These are phyloP conservation scores for Pseudopithomyces maydicus DNA, from an alignment of 2,329 filamentous ascomycete species.

Conservation along the genomic window DNA sequence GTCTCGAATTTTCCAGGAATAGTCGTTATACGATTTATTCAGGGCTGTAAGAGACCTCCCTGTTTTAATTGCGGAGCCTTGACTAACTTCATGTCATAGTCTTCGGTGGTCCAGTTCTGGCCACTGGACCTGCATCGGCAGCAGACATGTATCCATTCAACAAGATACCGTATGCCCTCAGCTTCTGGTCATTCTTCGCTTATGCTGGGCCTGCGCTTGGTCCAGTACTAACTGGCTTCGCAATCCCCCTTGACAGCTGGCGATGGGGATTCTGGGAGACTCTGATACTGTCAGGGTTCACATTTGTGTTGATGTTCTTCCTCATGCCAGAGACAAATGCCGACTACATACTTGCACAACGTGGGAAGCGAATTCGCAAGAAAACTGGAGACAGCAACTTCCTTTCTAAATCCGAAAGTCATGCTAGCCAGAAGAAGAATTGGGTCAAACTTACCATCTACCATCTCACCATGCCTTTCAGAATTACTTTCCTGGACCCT, in stretches of 20 bases:
- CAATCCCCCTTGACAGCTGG: constrained; percentile 23
- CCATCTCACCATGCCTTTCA: constrained; percentile 45
- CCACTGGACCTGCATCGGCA: constrained; percentile 29
- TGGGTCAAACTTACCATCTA: constrained; percentile 9
- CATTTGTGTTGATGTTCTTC: constrained; percentile 27
- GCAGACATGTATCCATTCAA: constrained; percentile 35
- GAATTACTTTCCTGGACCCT: constrained; percentile 49
- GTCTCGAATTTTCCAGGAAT: constrained; percentile 64
- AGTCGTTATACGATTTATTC: constrained; percentile 52
- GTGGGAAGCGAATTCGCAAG: constrained; percentile 26
- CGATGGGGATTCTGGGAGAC: constrained; percentile 32
- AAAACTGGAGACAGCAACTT: constrained; percentile 50
- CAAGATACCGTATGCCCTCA: constrained; percentile 43
- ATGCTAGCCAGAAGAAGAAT: constrained; percentile 56
- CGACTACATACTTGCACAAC: constrained; percentile 28
- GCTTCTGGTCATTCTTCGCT: constrained; percentile 40
- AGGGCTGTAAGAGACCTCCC: constrained; percentile 12
- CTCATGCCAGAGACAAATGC: constrained; percentile 30
- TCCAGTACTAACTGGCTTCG: constrained; percentile 29
- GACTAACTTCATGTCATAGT: background rate
- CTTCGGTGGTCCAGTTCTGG: constrained; percentile 27
- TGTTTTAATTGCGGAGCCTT: no score
- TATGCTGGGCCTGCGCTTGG: constrained; percentile 33
- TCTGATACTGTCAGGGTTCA: constrained; percentile 26
- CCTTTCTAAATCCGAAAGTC: constrained; percentile 20